Evolutionary conservation across 1,284 basidiomycete species (phyloP).

Genomic region (Microbotryum intermedium): DNA sequence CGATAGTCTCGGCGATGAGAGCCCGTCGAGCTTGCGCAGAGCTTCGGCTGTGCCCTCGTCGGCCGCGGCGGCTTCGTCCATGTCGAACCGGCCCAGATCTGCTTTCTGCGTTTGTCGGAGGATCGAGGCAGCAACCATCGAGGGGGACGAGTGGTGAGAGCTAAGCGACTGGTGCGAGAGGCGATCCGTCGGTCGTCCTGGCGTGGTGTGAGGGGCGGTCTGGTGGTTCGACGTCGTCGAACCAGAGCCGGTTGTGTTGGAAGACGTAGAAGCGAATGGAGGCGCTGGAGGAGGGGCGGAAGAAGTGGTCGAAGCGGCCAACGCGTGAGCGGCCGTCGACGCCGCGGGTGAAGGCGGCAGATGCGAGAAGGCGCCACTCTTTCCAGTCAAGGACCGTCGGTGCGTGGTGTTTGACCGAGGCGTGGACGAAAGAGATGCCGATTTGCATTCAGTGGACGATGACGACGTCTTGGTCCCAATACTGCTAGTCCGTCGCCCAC

Average conservation of each 20-base stretch:
- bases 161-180: conserved; percentile 13
- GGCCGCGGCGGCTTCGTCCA: conserved; percentile 64
- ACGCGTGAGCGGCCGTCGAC: conserved; percentile 68
- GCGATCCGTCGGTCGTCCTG: not conserved
- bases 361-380: conserved; percentile 17
- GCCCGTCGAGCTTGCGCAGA: conserved; percentile 83
- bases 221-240: conserved; percentile 40
- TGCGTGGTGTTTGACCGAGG: not conserved
- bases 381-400: conserved; percentile 15
- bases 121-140: conserved; percentile 32
- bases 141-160: conserved; percentile 30
- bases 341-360: conserved; percentile 29
- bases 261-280: conserved; percentile 27
- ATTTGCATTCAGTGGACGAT: too few species aligned
- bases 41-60: conserved; percentile 85
- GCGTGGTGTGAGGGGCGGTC: conserved; percentile 20
- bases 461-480: conserved; percentile 2
- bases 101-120: conserved; percentile 34
- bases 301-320: not conserved
- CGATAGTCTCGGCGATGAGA: conserved; percentile 40
- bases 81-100: conserved; percentile 43
- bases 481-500: conserved; percentile 18
- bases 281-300: conserved; percentile 48
- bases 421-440: too few species aligned
- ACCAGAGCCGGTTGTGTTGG: conserved; percentile 33